These are phyloP conservation scores for Podospora comata DNA, from an alignment of 495 filamentous ascomycete genomes.

Conservation along the genomic window DNA sequence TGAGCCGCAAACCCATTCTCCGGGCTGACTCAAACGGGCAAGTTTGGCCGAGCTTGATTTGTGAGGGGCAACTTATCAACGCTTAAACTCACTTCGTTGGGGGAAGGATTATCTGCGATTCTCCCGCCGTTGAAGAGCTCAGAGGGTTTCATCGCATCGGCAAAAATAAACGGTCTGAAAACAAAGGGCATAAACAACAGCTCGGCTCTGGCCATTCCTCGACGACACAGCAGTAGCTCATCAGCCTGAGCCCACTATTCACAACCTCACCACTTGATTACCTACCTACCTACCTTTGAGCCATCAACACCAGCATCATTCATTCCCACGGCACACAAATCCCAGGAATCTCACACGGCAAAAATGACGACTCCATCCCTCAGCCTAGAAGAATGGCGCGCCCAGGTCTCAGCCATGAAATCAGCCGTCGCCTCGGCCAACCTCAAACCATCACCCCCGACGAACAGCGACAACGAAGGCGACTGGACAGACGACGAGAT, in stretches of 20 bases:
- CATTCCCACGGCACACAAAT: not conserved
- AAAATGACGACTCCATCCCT: not conserved
- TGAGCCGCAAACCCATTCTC: not conserved
- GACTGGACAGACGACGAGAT: slow-evolving; percentile 10
- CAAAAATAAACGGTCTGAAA: not conserved
- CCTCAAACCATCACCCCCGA: not conserved
- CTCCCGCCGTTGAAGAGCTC: too few relatives aligned
- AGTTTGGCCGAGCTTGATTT: not conserved
- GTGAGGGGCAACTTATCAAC: not conserved
- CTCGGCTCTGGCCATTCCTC: not conserved
- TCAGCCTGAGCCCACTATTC: not conserved
- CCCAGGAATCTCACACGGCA: not conserved
- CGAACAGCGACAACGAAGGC: slow-evolving; percentile 21
- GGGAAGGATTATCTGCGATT: too few relatives aligned
- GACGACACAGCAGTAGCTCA: not conserved
- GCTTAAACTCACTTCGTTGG: not conserved
- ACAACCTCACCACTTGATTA: not conserved
- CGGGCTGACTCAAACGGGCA: slow-evolving; percentile 20
- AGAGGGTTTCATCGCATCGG: not conserved
- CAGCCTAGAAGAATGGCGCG: slow-evolving; percentile 37
- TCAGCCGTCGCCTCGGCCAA: slow-evolving; percentile 36
- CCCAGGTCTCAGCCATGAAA: slow-evolving; percentile 48
- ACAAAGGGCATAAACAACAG: not conserved
- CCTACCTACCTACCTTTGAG: too few relatives aligned
- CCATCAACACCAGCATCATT: not conserved